phyloP scores from a whole-genome alignment of 2,329 filamentous ascomycete species.

The Fusarium tjaetaba region DNA sequence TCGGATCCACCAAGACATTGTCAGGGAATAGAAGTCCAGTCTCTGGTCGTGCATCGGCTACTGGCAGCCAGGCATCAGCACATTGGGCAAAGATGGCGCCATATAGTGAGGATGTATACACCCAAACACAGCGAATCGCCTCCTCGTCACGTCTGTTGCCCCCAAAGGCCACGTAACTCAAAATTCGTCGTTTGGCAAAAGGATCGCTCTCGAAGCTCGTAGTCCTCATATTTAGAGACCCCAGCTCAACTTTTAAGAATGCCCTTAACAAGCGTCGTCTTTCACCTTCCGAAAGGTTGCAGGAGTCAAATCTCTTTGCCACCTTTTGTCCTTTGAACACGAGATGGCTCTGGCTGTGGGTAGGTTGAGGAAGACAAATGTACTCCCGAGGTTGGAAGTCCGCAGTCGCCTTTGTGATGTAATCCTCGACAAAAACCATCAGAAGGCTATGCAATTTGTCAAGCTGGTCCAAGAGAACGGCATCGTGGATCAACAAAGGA shows the following conservation, averaged over 20 bases:
- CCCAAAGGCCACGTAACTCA: background rate
- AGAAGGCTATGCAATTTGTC: constrained; percentile 8
- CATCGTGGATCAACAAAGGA: background rate
- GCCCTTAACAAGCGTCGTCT: background rate
- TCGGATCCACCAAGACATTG: background rate
- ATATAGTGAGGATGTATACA: constrained; percentile 17
- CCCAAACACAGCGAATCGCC: constrained; percentile 3
- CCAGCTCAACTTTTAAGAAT: background rate
- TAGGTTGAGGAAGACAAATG: constrained; percentile 12
- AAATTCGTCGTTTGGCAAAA: background rate
- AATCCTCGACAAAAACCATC: constrained; percentile 25
- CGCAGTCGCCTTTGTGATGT: constrained; percentile 27
- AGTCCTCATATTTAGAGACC: background rate
- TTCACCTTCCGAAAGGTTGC: background rate
- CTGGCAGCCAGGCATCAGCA: constrained; percentile 18
- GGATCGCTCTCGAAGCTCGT: background rate
- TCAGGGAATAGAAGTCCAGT: constrained; percentile 15
- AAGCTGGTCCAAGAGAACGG: background rate
- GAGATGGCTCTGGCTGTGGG: background rate
- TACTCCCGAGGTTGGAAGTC: constrained; percentile 25
- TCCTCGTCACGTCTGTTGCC: background rate
- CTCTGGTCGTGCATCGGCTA: background rate
- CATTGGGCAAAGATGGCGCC: constrained; percentile 22
- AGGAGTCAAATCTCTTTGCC: constrained; percentile 3
- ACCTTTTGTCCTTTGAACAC: constrained; percentile 8